These are phyloP conservation scores for Emmonsia crescens DNA, from an alignment of 2,329 filamentous ascomycete species.

Conservation along the genomic window DNA sequence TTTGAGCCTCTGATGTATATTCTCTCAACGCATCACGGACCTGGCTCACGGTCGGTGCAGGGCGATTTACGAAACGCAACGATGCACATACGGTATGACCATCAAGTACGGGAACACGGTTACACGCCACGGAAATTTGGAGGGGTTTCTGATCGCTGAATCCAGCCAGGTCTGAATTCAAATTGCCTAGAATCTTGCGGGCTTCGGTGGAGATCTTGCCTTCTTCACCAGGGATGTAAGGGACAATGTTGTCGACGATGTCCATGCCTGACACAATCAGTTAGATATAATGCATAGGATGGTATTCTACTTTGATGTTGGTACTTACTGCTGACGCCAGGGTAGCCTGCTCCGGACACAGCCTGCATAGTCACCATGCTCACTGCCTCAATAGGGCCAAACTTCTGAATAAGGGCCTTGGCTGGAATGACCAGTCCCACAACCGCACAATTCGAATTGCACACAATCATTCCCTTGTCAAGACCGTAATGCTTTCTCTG, in stretches of 20 bases:
- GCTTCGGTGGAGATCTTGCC: slow-evolving; percentile 94
- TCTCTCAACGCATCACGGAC: slow-evolving; percentile 68
- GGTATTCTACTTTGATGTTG: neutral
- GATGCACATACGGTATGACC: slow-evolving; percentile 94
- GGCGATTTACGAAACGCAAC: slow-evolving; percentile 65
- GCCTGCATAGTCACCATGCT: slow-evolving; percentile 93
- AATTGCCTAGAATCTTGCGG: slow-evolving; percentile 75
- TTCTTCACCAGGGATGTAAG: slow-evolving; percentile 86
- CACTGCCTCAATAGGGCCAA: slow-evolving; percentile 66
- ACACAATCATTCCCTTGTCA: slow-evolving; percentile 82
- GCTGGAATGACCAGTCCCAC: slow-evolving; percentile 94
- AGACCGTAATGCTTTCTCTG: slow-evolving; percentile 64
- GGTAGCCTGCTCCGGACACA: slow-evolving; percentile 71
- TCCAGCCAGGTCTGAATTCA: slow-evolving; percentile 60
- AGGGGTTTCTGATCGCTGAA: slow-evolving; percentile 66
- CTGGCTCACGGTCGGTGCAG: slow-evolving; percentile 61
- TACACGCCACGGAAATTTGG: slow-evolving; percentile 77
- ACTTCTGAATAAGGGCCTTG: slow-evolving; percentile 74
- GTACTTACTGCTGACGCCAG: slow-evolving; percentile 38
- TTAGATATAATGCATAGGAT: slow-evolving; percentile 24
- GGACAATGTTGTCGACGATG: slow-evolving; percentile 90
- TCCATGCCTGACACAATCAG: slow-evolving; percentile 72
- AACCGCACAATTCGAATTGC: slow-evolving; percentile 97
- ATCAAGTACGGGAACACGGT: slow-evolving; percentile 86
- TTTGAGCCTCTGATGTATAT: slow-evolving; percentile 73